Evolutionary conservation across 495 filamentous ascomycete species (phyloP).

Genomic region (Amphirosellinia nigrospora): DNA sequence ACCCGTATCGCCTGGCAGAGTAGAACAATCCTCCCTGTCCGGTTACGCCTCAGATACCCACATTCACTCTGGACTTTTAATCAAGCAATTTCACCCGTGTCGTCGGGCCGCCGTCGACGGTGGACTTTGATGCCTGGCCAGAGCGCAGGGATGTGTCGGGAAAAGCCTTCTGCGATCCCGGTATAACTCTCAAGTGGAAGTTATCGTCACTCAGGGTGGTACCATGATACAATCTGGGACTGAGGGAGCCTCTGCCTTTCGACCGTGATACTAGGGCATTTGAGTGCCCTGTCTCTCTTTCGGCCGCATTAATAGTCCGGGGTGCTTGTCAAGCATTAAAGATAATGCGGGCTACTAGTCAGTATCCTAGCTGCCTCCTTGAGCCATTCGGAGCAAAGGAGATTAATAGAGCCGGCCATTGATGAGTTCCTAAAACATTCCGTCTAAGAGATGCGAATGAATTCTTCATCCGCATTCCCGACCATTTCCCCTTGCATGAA

Average conservation of each 20-base stretch:
- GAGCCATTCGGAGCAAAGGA: not conserved
- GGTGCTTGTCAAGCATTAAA: not conserved
- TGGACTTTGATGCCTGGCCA: not conserved
- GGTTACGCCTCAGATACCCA: not conserved
- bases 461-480: constrained; percentile 7
- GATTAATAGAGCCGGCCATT: not conserved
- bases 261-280: not conserved
- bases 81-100: not conserved
- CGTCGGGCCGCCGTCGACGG: not conserved
- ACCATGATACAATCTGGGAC: not conserved
- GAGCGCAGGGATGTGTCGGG: not conserved
- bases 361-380: not conserved
- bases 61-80: not conserved
- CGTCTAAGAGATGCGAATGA: constrained; percentile 12
- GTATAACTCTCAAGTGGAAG: not conserved
- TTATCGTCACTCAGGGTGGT: not conserved
- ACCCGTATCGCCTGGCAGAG: not conserved
- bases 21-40: not conserved
- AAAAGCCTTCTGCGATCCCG: not conserved
- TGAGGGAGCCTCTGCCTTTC: not conserved
- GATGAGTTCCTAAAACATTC: not conserved
- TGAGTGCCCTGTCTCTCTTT: not conserved
- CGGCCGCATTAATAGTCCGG: not conserved
- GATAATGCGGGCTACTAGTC: not conserved
- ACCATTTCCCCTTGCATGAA: constrained; percentile 16